phyloP scores from a whole-genome alignment of 208 protist species.

The Leishmania braziliensis region DNA sequence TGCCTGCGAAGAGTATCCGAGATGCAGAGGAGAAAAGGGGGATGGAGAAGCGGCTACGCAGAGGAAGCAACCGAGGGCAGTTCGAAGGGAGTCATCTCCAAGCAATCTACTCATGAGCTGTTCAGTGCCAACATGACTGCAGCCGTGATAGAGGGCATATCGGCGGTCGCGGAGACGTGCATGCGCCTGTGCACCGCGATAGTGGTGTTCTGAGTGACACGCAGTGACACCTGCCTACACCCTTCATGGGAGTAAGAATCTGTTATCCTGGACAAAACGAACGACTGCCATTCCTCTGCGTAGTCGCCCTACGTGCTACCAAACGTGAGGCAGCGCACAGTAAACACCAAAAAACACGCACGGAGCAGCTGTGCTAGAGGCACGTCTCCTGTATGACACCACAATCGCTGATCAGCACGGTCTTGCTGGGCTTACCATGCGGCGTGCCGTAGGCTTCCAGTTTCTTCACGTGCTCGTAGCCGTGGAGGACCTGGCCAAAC shows the following conservation, averaged over 20 bases:
- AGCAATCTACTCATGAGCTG: not conserved
- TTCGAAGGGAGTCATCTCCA: not conserved
- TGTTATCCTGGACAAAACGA: not conserved
- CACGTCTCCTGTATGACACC: slow-evolving; percentile 63
- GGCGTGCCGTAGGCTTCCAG: slow-evolving; percentile 78
- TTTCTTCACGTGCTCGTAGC: slow-evolving; percentile 78
- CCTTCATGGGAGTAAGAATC: not conserved
- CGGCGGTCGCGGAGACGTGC: too few species aligned
- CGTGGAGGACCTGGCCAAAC: slow-evolving; percentile 92
- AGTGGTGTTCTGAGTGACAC: not conserved
- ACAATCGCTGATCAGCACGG: slow-evolving; percentile 69
- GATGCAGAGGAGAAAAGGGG: not conserved
- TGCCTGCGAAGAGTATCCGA: not conserved
- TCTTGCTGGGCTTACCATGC: slow-evolving; percentile 63
- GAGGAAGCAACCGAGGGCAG: not conserved
- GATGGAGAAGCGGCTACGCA: not conserved
- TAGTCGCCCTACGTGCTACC: not conserved
- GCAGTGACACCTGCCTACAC: not conserved
- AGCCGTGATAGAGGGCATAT: not conserved
- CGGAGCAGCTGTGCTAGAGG: not conserved
- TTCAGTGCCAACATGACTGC: not conserved
- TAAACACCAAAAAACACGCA: not conserved
- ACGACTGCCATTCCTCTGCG: not conserved
- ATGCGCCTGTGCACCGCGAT: not conserved
- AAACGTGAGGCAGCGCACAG: not conserved